Conservation (phyloP, 805 yeast genomes). For the Wickerhamomyces hampshirensis region DNA sequence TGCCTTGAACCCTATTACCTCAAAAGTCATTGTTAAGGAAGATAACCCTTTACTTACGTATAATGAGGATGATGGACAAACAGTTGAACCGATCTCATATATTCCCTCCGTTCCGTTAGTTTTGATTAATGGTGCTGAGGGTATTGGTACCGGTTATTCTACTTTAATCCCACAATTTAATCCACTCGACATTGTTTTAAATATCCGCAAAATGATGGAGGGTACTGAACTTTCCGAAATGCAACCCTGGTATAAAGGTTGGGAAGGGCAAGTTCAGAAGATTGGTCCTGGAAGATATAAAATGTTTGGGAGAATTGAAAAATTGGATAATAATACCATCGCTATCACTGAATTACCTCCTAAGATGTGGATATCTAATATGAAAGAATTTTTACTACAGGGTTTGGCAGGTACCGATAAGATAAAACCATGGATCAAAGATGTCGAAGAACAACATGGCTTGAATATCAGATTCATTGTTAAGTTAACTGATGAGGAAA, state of each 20-base stretch:
- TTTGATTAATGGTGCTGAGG: slow-evolving; percentile 94
- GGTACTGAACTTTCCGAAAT: slow-evolving; percentile 67
- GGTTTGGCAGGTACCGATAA: slow-evolving; percentile 78
- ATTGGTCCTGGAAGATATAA: slow-evolving; percentile 63
- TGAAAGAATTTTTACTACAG: slow-evolving; percentile 77
- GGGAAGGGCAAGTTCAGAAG: slow-evolving; percentile 80
- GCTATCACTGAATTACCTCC: slow-evolving; percentile 93
- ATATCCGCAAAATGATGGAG: slow-evolving; percentile 67
- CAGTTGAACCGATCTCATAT: slow-evolving; percentile 95
- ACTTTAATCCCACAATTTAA: slow-evolving; percentile 88
- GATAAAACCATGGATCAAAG: slow-evolving; percentile 80
- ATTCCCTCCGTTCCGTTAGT: slow-evolving; percentile 92
- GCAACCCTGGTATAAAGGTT: slow-evolving; percentile 93
- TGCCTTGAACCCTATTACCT: slow-evolving; percentile 69
- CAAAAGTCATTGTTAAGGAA: slow-evolving; percentile 67
- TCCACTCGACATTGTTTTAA: slow-evolving; percentile 75
- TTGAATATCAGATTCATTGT: slow-evolving; percentile 74
- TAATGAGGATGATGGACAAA: slow-evolving; percentile 86
- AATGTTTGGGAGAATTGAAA: slow-evolving; percentile 76
- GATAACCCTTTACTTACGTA: slow-evolving; percentile 78
- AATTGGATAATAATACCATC: slow-evolving; percentile 70
- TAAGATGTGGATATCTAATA: slow-evolving; percentile 84
- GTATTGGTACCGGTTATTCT: slow-evolving; percentile 99
- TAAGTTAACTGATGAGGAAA: slow-evolving; percentile 70
- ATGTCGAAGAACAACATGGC: slow-evolving; percentile 92